Base-by-base conservation (phyloP, 352 stramenopile genomes). In the Globisporangium nagaii region DNA sequence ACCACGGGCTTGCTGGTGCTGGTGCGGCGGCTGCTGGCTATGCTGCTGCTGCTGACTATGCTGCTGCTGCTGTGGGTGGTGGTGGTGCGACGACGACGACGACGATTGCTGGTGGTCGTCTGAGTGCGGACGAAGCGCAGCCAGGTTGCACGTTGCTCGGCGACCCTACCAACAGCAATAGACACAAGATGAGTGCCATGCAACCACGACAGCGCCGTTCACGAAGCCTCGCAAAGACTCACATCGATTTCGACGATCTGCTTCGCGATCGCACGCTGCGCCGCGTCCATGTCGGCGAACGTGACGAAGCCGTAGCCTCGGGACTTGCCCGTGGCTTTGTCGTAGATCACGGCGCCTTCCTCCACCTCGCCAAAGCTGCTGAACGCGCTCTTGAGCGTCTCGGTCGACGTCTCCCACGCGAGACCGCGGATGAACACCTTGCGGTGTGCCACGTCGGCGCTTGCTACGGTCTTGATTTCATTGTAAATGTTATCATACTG, bases 341-440 rank as follows among this genome's bases (percentile, higher is more conserved):
- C 76, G 35, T 67, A 74, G 59, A 86, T 86, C 51, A 90, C 70
- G 11, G 60, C 65, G 32, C 47, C 78, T 58, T 88, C 65, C 53
- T 88, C 69, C 11, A 92, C 63, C 11, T 79, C 52, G 13, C 81
- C 81, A 51, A 89, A 92, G 25, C 39, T 39, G 37, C 57, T 51
- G 53, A 89, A 88, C 17, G 67, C 60, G 25, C 66, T 43, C 44
- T 71, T 77, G 40, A 92, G 60, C 24, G 55, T 40, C 39, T 86
- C 71, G 31, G 58, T 70, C 53, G 65, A 75, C 27, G 71, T 86
- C 58, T 86, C 65, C 69, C 69, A 80, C 32, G 81, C 65, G 40
- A 92, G 68, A 12, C 73, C 75, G 43, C 70, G 69, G 60, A 92
- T 73, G 61, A 87, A 84, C 35, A 92, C 70, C 56, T 88, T 88